Evolutionary conservation across 371 early-diverging fungal genomes (phyloP).

Genomic region (Batkoa obscura): DNA sequence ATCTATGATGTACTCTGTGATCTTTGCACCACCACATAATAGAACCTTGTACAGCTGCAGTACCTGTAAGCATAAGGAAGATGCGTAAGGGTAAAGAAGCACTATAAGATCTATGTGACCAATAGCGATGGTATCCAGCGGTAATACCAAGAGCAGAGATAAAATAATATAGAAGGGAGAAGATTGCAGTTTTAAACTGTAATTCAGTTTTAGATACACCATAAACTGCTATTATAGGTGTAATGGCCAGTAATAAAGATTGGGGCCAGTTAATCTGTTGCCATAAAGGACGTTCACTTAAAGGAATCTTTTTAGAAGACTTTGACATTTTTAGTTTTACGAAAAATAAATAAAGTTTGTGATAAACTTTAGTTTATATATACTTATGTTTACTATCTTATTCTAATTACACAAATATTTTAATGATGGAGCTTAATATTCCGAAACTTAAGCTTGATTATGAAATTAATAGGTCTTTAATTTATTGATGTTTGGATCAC

Average conservation of each 20-base stretch:
- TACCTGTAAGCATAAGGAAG: slow-evolving; percentile 36
- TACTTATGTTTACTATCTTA: no score
- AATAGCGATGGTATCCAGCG: slow-evolving; percentile 57
- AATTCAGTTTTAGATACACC: slow-evolving; percentile 52
- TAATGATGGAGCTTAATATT: no score
- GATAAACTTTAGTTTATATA: no score
- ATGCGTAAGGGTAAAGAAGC: slow-evolving; percentile 35
- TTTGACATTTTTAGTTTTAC: neutral
- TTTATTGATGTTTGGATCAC: no score
- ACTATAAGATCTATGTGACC: slow-evolving; percentile 58
- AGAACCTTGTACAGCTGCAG: slow-evolving; percentile 65
- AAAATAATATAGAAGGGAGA: slow-evolving; percentile 56
- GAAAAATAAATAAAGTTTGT: no score
- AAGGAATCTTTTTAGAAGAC: neutral
- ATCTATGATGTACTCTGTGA: slow-evolving; percentile 85
- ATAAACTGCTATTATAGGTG: slow-evolving; percentile 66
- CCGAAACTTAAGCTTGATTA: no score
- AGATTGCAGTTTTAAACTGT: slow-evolving; percentile 44
- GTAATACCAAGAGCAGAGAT: slow-evolving; percentile 84
- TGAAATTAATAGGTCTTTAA: no score
- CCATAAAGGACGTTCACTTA: slow-evolving; percentile 2
- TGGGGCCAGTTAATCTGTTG: slow-evolving; percentile 62
- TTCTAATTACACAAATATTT: no score
- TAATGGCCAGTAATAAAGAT: slow-evolving; percentile 36
- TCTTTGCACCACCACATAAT: slow-evolving; percentile 70